Evolutionary conservation across 192 early-diverging fungal species (phyloP).

Genomic region (Backusella circina): DNA sequence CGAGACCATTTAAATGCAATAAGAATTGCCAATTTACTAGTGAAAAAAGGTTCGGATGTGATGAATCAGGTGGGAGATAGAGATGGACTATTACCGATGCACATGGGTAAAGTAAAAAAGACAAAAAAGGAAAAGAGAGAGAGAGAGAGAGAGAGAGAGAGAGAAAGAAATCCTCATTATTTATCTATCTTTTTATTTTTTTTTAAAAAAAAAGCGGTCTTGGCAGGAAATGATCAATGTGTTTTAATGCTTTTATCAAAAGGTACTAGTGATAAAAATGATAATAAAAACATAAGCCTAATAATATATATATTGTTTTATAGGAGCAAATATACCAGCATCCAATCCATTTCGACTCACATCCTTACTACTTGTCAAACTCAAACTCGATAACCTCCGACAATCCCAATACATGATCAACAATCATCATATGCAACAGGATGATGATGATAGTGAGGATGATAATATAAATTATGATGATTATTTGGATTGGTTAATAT

Average conservation of each 20-base stretch:
- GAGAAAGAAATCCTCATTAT: neutral
- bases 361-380: constrained; percentile 30
- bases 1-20: constrained; percentile 24
- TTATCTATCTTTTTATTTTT: neutral
- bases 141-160: too few species aligned
- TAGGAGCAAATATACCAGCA: constrained; percentile 32
- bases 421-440: neutral
- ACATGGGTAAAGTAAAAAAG: constrained; percentile 19
- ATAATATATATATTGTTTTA: neutral
- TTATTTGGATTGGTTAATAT: neutral
- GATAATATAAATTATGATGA: neutral
- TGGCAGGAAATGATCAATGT: constrained; percentile 33
- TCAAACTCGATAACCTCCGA: constrained; percentile 30
- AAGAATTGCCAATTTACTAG: constrained; percentile 22
- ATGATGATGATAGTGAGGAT: neutral
- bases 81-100: constrained; percentile 33
- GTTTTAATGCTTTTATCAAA: constrained; percentile 25
- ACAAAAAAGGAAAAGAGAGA: neutral
- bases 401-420: neutral
- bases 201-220: constrained; percentile 29
- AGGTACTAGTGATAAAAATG: neutral
- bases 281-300: neutral
- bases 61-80: constrained; percentile 36
- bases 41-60: constrained; percentile 25
- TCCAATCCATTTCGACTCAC: constrained; percentile 39